phyloP scores from a whole-genome alignment of 352 stramenopile species.

The Phytophthora constricta region DNA sequence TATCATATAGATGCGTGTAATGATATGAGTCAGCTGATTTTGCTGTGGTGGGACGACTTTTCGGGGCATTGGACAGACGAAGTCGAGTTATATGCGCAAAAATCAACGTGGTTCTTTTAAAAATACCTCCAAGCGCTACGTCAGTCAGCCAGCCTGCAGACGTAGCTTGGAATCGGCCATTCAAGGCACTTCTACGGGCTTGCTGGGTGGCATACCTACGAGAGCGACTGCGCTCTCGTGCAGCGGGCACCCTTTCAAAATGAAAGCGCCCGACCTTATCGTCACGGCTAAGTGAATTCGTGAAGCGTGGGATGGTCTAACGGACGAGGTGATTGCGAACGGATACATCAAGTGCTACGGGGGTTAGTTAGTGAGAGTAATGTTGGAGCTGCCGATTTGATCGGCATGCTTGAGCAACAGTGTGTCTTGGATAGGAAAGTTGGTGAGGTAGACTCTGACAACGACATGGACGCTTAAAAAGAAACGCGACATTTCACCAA shows the following conservation, averaged over 20 bases:
- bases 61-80: constrained; percentile 18
- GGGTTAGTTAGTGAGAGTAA: background rate
- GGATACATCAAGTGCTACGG: constrained; percentile 4
- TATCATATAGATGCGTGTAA: constrained; percentile 5
- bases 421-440: background rate
- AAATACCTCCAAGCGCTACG: constrained; percentile 8
- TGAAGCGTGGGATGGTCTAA: constrained; percentile 3
- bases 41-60: constrained; percentile 27
- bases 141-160: constrained; percentile 22
- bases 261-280: background rate
- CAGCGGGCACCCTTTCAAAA: background rate
- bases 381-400: constrained; percentile 2
- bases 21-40: background rate
- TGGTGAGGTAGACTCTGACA: background rate
- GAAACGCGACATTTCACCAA: too few relatives aligned
- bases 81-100: constrained; percentile 5
- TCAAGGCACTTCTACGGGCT: background rate
- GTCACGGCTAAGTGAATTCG: constrained; percentile 4
- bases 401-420: background rate
- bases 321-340: constrained; percentile 2
- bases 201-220: background rate
- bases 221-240: constrained; percentile 5
- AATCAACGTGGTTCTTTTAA: constrained; percentile 13
- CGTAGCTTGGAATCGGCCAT: constrained; percentile 19
- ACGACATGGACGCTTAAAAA: background rate